A percentile compares a stretch with the other conserved stretches of the same genome.
Conservation (phyloP, 306 rosid species). For the Cucurbita maxima region DNA sequence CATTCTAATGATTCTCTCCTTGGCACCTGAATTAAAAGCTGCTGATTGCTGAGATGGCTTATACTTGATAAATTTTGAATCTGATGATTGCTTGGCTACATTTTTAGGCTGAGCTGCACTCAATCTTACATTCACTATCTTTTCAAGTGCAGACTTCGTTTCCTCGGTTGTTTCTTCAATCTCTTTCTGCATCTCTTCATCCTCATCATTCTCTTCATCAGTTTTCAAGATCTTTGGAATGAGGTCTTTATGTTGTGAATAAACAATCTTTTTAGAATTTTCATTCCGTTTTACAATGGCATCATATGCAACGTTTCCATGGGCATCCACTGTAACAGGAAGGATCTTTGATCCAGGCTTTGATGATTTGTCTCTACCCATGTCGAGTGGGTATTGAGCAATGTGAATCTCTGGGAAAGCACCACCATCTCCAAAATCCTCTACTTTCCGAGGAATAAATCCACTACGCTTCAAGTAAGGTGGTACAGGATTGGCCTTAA, state of each 20-base stretch:
- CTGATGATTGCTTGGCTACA: conserved; percentile 56
- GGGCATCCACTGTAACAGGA: conserved; percentile 69
- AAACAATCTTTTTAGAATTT: conserved; percentile 61
- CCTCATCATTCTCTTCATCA: conserved; percentile 28
- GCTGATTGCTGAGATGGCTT: conserved; percentile 71
- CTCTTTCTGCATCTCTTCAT: conserved; percentile 45
- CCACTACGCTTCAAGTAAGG: conserved; percentile 64
- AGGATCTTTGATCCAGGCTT: conserved; percentile 62
- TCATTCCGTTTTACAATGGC: conserved; percentile 78
- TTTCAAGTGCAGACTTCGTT: conserved; percentile 74
- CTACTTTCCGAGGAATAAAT: conserved; percentile 62
- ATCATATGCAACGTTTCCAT: conserved; percentile 72
- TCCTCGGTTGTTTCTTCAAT: conserved; percentile 67
- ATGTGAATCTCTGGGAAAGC: conserved; percentile 84
- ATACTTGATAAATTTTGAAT: conserved; percentile 67
- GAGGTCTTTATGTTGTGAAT: conserved; percentile 62
- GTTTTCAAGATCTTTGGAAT: conserved; percentile 53
- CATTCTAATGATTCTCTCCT: conserved; percentile 82
- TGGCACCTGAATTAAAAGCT: conserved; percentile 79
- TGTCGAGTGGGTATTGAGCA: conserved; percentile 80
- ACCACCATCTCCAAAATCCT: conserved; percentile 88
- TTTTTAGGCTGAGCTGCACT: conserved; percentile 82
- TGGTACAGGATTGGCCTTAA: conserved; percentile 43
- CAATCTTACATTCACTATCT: conserved; percentile 67
- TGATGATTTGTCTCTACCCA: conserved; percentile 48